These are phyloP conservation scores for Chlorokybus atmophyticus DNA, from an alignment of 139 green algal genomes.

Conservation along the genomic window DNA sequence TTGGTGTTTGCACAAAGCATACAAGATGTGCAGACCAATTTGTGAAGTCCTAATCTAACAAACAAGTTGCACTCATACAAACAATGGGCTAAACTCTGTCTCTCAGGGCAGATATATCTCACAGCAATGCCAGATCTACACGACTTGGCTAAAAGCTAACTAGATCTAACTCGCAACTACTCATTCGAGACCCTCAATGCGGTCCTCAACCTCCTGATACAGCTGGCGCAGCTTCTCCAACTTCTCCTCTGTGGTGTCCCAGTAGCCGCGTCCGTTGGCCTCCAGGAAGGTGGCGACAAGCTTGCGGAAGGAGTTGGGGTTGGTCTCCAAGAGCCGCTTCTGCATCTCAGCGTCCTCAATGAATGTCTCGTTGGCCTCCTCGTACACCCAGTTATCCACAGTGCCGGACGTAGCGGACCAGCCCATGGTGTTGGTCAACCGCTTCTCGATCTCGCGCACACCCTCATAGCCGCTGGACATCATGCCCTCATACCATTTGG, in stretches of 20 bases:
- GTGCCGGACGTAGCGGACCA: conserved; percentile 75
- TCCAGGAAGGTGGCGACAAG: conserved; percentile 95
- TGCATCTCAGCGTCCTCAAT: conserved; percentile 94
- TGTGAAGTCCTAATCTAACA: no score
- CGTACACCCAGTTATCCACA: conserved; percentile 99
- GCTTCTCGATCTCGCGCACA: conserved; percentile 99
- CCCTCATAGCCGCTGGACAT: conserved; percentile 88
- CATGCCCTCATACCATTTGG: conserved; percentile 99
- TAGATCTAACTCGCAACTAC: no score
- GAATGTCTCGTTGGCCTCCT: conserved; percentile 93
- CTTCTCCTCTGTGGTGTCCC: conserved; percentile 85
- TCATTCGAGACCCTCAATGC: conserved; percentile 91
- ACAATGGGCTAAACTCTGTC: no score
- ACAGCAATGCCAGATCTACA: no score
- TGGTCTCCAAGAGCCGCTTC: conserved; percentile 85
- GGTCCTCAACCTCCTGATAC: conserved; percentile 84
- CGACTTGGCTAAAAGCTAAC: no score
- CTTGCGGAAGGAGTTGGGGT: conserved; percentile 91
- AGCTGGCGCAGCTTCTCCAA: conserved; percentile 80
- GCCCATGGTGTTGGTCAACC: conserved; percentile 98
- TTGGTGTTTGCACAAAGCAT: no score
- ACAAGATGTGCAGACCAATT: no score
- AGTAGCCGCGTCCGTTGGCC: conserved; percentile 93
- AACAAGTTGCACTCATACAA: no score
- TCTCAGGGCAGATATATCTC: no score